phyloP scores from a whole-genome alignment of 23 red algal species.

The Gracilaria caudata region DNA sequence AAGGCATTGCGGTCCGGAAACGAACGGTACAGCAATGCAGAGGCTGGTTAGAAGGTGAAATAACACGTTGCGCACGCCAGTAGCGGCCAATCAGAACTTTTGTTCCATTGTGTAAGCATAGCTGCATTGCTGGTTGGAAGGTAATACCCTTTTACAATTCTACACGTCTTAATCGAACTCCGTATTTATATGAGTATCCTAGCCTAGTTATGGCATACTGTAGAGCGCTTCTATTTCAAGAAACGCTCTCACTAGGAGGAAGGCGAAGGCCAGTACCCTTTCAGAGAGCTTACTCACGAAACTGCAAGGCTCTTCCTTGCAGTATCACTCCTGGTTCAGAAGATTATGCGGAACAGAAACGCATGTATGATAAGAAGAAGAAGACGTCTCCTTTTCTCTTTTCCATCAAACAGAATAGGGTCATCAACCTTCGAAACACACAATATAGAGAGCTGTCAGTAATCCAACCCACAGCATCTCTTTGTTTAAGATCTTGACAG shows the following conservation, averaged over 20 bases:
- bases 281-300: too few relatives aligned
- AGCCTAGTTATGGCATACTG: too few relatives aligned
- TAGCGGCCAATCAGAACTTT: not conserved
- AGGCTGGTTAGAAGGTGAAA: not conserved
- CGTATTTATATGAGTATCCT: too few relatives aligned
- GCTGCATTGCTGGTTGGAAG: not conserved
- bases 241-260: too few relatives aligned
- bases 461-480: too few relatives aligned
- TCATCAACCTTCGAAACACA: not conserved
- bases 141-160: not conserved
- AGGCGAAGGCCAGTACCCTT: too few relatives aligned
- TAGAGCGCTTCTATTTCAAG: too few relatives aligned
- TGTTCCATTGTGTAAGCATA: not conserved
- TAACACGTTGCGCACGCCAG: not conserved
- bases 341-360: not conserved
- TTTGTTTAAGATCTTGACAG: too few relatives aligned
- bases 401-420: not conserved
- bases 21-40: not conserved
- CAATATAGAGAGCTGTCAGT: too few relatives aligned
- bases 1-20: not conserved
- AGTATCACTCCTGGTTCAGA: not conserved
- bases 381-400: not conserved
- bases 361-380: not conserved
- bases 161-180: not conserved
- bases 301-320: too few relatives aligned